Percentiles rank a stretch among this genome's conserved stretches.
Evolutionary conservation across 306 rosid species (phyloP).

Genomic region (Dalbergia cultrata): DNA sequence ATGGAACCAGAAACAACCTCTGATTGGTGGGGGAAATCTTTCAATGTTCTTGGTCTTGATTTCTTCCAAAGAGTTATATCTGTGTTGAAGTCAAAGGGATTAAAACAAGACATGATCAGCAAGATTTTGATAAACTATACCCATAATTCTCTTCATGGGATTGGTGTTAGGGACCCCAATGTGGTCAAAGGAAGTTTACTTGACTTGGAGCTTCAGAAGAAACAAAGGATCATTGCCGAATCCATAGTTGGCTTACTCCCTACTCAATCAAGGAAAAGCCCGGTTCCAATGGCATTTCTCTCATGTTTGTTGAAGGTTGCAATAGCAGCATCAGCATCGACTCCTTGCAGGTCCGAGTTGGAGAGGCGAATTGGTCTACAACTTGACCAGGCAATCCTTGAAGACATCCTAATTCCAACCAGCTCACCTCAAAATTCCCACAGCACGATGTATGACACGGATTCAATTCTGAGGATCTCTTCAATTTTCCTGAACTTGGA

Average conservation of each 20-base stretch:
- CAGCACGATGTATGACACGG: slow-evolving; percentile 77
- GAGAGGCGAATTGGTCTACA: slow-evolving; percentile 94
- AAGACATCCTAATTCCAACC: slow-evolving; percentile 88
- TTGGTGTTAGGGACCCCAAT: slow-evolving; percentile 66
- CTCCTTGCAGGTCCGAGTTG: slow-evolving; percentile 80
- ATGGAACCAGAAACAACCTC: slow-evolving; percentile 82
- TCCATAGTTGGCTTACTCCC: slow-evolving; percentile 83
- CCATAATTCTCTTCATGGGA: slow-evolving; percentile 84
- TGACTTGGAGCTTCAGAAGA: slow-evolving; percentile 80
- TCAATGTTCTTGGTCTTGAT: slow-evolving; percentile 73
- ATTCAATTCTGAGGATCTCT: slow-evolving; percentile 82
- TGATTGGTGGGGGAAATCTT: slow-evolving; percentile 97
- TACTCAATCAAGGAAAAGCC: slow-evolving; percentile 86
- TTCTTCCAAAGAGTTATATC: slow-evolving; percentile 84
- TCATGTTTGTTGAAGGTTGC: slow-evolving; percentile 92
- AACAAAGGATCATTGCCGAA: slow-evolving; percentile 88
- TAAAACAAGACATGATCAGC: slow-evolving; percentile 92
- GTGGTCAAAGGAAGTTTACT: slow-evolving; percentile 66
- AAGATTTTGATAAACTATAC: slow-evolving; percentile 89
- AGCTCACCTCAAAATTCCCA: slow-evolving; percentile 70
- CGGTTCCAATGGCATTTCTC: slow-evolving; percentile 95
- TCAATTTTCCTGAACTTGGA: slow-evolving; percentile 87
- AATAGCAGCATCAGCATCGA: slow-evolving; percentile 79
- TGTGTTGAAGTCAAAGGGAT: slow-evolving; percentile 87
- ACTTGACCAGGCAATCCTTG: slow-evolving; percentile 97